Percentiles rank a stretch among this genome's conserved stretches.
Conservation (phyloP, 768 basidiomycete genomes). For the Hericium coralloides region DNA sequence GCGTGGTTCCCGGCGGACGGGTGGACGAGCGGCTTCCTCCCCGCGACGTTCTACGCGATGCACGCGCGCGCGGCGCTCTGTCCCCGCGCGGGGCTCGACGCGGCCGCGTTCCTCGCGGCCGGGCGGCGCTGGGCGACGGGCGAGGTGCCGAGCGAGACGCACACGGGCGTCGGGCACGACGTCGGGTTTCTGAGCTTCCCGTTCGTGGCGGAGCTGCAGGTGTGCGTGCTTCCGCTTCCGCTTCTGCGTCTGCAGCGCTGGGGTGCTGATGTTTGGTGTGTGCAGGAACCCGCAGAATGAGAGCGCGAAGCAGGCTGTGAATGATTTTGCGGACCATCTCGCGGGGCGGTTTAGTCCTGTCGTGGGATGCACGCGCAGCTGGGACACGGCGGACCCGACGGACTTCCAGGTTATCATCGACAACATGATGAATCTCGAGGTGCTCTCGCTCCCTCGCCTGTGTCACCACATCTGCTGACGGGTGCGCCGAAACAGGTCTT, state of each 20-base stretch:
- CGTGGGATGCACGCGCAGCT: conserved; percentile 65
- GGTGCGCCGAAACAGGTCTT: conserved; percentile 27
- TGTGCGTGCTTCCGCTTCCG: conserved; percentile 32
- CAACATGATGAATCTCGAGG: conserved; percentile 74
- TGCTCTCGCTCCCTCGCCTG: conserved; percentile 5
- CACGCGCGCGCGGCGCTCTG: conserved; percentile 45
- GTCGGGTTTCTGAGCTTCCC: conserved; percentile 67
- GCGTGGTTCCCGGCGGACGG: conserved; percentile 42
- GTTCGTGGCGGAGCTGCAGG: conserved; percentile 48
- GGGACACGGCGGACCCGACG: conserved; percentile 50
- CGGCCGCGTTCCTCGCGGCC: conserved; percentile 41
- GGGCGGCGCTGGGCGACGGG: conserved; percentile 44
- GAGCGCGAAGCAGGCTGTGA: conserved; percentile 46
- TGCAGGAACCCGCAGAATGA: conserved; percentile 48
- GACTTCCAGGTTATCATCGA: conserved; percentile 68
- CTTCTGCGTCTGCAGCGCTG: neutral
- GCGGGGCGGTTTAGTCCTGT: conserved; percentile 47
- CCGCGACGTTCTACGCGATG: conserved; percentile 49
- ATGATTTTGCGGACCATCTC: conserved; percentile 46
- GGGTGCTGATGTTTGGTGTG: neutral
- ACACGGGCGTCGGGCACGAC: conserved; percentile 51
- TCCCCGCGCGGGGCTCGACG: conserved; percentile 28
- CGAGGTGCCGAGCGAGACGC: conserved; percentile 38
- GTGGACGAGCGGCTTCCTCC: conserved; percentile 67
- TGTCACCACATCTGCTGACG: neutral